Conservation (phyloP, 1,284 basidiomycete genomes). For the Rugosomyces carneus region DNA sequence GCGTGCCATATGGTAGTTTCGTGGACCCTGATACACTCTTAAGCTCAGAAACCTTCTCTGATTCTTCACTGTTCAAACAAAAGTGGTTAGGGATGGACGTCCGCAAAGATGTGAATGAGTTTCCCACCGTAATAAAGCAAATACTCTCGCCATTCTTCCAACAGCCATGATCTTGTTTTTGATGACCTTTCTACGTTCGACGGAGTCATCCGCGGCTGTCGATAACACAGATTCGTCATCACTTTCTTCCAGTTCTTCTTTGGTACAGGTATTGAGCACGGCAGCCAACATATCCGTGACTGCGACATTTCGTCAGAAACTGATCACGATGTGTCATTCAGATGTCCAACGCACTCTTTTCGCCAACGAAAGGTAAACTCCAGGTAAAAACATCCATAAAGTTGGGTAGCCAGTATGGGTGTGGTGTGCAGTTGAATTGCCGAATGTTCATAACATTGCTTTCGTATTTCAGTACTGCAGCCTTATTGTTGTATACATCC, state of each 20-base stretch:
- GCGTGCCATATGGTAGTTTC: constrained; percentile 80
- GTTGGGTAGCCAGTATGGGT: constrained; percentile 93
- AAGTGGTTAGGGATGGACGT: neutral
- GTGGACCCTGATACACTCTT: constrained; percentile 82
- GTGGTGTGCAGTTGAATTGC: constrained; percentile 94
- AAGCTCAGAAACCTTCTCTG: constrained; percentile 94
- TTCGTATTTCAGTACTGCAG: constrained; percentile 94
- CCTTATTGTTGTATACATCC: constrained; percentile 96
- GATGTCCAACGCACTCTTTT: constrained; percentile 71
- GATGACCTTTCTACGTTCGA: constrained; percentile 79
- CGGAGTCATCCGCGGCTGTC: constrained; percentile 42
- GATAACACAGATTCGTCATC: constrained; percentile 49
- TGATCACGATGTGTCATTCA: neutral
- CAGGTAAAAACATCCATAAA: constrained; percentile 95
- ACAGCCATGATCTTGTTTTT: constrained; percentile 99
- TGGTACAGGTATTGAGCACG: constrained; percentile 89
- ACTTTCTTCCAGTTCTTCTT: constrained; percentile 90
- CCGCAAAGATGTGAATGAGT: neutral
- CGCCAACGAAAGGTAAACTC: constrained; percentile 88
- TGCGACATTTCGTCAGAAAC: constrained; percentile 23
- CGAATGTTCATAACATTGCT: constrained; percentile 95
- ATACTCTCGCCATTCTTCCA: constrained; percentile 93
- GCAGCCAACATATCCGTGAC: constrained; percentile 96
- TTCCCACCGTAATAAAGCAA: constrained; percentile 85
- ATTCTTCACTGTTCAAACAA: constrained; percentile 73